Evolutionary conservation across 1,284 basidiomycete genomes (phyloP).

Genomic region (Boletus smithii): DNA sequence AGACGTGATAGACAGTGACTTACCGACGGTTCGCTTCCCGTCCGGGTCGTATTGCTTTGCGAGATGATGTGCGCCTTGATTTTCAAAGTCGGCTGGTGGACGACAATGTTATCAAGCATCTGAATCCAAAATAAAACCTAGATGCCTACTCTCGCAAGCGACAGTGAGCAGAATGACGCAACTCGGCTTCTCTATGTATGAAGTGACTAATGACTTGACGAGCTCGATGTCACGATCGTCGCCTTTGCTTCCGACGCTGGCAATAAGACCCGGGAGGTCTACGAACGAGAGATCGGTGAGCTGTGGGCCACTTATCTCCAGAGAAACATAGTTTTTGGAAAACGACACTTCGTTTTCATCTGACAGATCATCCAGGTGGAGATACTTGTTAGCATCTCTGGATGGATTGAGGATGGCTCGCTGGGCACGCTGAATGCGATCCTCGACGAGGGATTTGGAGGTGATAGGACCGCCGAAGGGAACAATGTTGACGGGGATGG

Average conservation of each 20-base stretch:
- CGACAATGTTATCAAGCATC: background rate
- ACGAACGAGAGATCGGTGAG: constrained; percentile 70
- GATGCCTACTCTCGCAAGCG: constrained; percentile 60
- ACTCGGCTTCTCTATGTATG: constrained; percentile 60
- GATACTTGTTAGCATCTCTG: constrained; percentile 35
- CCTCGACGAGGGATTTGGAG: constrained; percentile 55
- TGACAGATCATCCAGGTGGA: constrained; percentile 37
- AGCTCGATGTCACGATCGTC: constrained; percentile 56
- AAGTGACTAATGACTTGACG: constrained; percentile 55
- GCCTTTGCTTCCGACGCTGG: constrained; percentile 50
- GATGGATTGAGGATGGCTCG: constrained; percentile 66
- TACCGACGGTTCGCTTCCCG: constrained; percentile 68
- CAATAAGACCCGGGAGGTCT: constrained; percentile 57
- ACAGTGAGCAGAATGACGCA: constrained; percentile 70
- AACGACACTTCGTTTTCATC: constrained; percentile 48
- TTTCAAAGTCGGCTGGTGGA: constrained; percentile 66
- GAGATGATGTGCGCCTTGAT: constrained; percentile 62
- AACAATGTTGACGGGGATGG: constrained; percentile 39
- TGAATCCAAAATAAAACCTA: background rate
- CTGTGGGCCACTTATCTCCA: constrained; percentile 64
- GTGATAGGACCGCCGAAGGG: constrained; percentile 54
- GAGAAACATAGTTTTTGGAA: constrained; percentile 59
- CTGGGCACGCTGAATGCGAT: constrained; percentile 66
- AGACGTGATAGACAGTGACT: constrained; percentile 13
- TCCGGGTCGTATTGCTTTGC: constrained; percentile 55